Evolutionary conservation across 805 yeast genomes (phyloP).

Genomic region (Candida xiaguanensis): DNA sequence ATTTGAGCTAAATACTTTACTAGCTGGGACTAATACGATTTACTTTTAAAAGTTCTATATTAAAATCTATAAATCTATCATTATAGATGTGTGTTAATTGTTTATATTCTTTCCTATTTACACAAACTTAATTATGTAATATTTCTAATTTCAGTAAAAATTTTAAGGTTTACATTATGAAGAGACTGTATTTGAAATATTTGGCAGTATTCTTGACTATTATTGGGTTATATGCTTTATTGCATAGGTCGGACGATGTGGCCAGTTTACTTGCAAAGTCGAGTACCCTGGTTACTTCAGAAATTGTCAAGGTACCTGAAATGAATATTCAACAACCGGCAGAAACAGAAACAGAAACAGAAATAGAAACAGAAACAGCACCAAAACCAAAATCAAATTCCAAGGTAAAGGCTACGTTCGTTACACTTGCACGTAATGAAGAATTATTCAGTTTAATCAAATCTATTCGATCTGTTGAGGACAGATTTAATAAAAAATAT

Average conservation of each 20-base stretch:
- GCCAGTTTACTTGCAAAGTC: neutral
- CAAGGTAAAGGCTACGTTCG: conserved; percentile 43
- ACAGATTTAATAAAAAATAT: conserved; percentile 76
- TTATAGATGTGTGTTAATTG: too few relatives aligned
- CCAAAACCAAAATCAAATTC: neutral
- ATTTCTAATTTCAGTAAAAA: neutral
- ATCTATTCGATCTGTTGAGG: conserved; percentile 77
- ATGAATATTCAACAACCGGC: neutral
- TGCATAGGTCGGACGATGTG: conserved; percentile 1
- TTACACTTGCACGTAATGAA: conserved; percentile 76
- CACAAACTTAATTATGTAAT: neutral
- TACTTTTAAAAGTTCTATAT: too few relatives aligned
- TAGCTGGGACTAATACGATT: too few relatives aligned
- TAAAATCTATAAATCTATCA: too few relatives aligned
- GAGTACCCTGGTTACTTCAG: neutral
- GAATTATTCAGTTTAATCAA: conserved; percentile 75
- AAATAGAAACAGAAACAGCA: neutral
- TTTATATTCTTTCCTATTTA: too few relatives aligned
- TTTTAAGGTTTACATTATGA: neutral
- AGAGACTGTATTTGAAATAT: conserved; percentile 5
- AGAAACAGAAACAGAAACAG: neutral
- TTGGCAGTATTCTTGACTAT: conserved; percentile 2
- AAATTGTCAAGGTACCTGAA: conserved; percentile 2
- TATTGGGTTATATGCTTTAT: neutral
- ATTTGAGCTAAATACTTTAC: too few relatives aligned